Conservation (phyloP, 106 monocot genomes). For the Dioscorea zingiberensis region DNA sequence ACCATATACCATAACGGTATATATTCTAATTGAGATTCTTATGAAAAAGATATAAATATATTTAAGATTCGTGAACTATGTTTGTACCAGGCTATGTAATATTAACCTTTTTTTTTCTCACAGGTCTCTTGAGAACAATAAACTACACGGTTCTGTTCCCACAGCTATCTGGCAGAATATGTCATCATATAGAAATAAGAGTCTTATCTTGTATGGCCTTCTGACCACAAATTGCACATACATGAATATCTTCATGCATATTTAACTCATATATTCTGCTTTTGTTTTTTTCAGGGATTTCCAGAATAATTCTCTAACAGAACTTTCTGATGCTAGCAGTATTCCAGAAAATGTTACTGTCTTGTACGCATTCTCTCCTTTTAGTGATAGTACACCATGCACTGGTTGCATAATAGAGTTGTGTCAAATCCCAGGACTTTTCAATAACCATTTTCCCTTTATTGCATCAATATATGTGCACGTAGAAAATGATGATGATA, state of each 20-base stretch:
- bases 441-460: too few relatives aligned
- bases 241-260: background rate
- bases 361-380: constrained; percentile 43
- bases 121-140: constrained; percentile 67
- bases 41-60: background rate
- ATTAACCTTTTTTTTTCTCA: constrained; percentile 5
- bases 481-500: too few relatives aligned
- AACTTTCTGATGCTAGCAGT: constrained; percentile 25
- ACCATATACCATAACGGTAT: too few relatives aligned
- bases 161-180: constrained; percentile 47
- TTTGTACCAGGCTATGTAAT: background rate
- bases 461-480: too few relatives aligned
- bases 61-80: background rate
- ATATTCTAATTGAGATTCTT: too few relatives aligned
- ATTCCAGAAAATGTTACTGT: constrained; percentile 53
- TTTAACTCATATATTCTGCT: background rate
- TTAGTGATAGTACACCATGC: background rate
- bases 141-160: constrained; percentile 51
- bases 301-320: constrained; percentile 58
- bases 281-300: constrained; percentile 50
- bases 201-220: constrained; percentile 53
- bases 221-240: background rate
- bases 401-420: too few relatives aligned
- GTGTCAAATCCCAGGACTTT: too few relatives aligned
- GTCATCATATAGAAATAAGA: constrained; percentile 33